These are phyloP conservation scores for Mycena galericulata DNA, from an alignment of 768 basidiomycete genomes.

Conservation along the genomic window DNA sequence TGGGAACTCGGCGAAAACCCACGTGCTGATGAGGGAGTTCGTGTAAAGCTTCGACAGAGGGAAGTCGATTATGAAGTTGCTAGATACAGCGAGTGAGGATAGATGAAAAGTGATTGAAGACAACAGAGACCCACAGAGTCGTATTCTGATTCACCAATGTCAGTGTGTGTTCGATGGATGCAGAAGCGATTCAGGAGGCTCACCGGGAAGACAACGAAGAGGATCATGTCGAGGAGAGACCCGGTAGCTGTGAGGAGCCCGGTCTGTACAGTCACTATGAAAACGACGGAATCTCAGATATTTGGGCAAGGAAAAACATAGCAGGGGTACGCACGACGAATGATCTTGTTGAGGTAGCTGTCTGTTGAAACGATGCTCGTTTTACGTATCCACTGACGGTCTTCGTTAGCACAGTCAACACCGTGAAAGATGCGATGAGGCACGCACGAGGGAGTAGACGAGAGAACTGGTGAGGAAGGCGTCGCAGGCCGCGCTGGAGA, in stretches of 20 bases:
- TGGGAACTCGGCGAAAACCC: not conserved
- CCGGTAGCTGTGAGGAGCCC: slow-evolving; percentile 28
- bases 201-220: slow-evolving; percentile 6
- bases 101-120: not conserved
- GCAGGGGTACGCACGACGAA: slow-evolving; percentile 23
- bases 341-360: slow-evolving; percentile 31
- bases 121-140: not conserved
- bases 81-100: slow-evolving; percentile 3
- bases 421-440: no score
- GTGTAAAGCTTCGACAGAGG: slow-evolving; percentile 47
- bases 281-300: not conserved
- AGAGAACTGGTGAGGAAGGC: slow-evolving; percentile 10
- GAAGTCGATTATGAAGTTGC: slow-evolving; percentile 43
- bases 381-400: not conserved
- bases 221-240: slow-evolving; percentile 20
- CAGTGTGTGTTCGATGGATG: no score
- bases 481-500: slow-evolving; percentile 21
- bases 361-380: not conserved
- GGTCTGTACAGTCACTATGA: slow-evolving; percentile 26
- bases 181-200: not conserved
- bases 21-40: slow-evolving; percentile 42
- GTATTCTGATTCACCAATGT: not conserved
- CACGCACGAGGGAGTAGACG: slow-evolving; percentile 12
- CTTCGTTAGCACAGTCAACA: not conserved
- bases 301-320: not conserved